Conservation (phyloP, 306 rosid genomes). For the Crataegus laevigata region DNA sequence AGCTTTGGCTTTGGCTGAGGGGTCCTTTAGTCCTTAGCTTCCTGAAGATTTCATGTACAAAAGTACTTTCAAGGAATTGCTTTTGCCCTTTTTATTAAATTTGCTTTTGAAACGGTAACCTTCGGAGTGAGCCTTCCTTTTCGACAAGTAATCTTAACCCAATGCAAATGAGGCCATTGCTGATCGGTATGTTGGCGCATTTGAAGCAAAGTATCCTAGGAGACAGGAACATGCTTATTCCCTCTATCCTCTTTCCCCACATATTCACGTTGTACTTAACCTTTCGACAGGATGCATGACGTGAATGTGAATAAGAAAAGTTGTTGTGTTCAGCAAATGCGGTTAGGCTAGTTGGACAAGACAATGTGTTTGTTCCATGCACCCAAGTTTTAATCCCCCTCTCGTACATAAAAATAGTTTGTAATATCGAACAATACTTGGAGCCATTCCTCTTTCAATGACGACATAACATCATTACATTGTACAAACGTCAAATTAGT, state of each 20-base stretch:
- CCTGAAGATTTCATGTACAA: slow-evolving; percentile 31
- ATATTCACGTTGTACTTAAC: background rate
- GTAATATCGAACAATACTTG: too few species aligned
- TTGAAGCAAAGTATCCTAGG: slow-evolving; percentile 12
- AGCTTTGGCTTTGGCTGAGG: slow-evolving; percentile 32
- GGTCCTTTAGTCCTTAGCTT: slow-evolving; percentile 51
- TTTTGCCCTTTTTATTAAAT: slow-evolving; percentile 2
- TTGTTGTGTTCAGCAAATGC: background rate
- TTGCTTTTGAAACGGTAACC: slow-evolving; percentile 36
- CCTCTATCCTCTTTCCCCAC: background rate
- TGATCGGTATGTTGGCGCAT: slow-evolving; percentile 24
- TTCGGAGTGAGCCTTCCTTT: slow-evolving; percentile 20
- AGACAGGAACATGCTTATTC: background rate
- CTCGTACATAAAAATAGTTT: background rate
- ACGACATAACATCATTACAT: background rate
- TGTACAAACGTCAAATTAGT: background rate
- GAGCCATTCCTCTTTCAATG: background rate
- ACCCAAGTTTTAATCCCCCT: background rate
- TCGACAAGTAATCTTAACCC: slow-evolving; percentile 16
- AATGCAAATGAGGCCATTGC: background rate
- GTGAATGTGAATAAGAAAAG: background rate
- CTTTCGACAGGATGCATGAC: background rate
- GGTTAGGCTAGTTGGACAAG: background rate
- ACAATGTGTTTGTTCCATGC: background rate
- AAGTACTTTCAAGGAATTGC: slow-evolving; percentile 26